These are phyloP conservation scores for Entamoeba dispar DNA, from an alignment of 208 protist genomes.

Conservation along the genomic window DNA sequence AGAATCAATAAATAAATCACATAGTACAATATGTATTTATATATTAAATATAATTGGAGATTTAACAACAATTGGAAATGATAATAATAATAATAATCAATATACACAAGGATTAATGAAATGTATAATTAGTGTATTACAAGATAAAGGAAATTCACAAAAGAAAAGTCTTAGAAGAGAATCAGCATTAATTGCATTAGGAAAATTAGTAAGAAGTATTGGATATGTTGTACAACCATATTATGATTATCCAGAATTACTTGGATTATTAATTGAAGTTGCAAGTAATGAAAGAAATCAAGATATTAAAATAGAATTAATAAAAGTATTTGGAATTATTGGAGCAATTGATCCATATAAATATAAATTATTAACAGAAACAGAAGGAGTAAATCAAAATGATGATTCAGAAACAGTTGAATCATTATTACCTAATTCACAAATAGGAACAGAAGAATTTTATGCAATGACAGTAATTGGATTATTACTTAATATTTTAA, in stretches of 20 bases:
- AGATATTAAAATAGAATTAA: background rate
- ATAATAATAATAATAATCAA: background rate
- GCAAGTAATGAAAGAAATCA: background rate
- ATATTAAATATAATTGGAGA: background rate
- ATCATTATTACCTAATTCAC: background rate
- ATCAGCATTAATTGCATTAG: background rate
- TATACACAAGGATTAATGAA: background rate
- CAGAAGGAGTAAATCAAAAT: background rate
- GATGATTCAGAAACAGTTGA: background rate
- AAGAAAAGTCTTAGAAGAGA: background rate
- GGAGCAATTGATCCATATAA: background rate
- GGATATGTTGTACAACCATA: background rate
- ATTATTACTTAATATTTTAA: background rate
- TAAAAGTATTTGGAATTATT: background rate
- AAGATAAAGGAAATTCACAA: background rate
- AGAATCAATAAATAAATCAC: background rate
- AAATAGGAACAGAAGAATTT: background rate
- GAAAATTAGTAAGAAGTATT: background rate
- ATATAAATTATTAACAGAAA: background rate
- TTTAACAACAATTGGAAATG: background rate
- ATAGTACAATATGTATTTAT: background rate
- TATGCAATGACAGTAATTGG: background rate
- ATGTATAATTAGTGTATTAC: background rate
- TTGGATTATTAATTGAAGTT: background rate
- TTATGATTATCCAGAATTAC: background rate